Evolutionary conservation across 306 rosid genomes (phyloP).

Genomic region (Carpinus fangiana): DNA sequence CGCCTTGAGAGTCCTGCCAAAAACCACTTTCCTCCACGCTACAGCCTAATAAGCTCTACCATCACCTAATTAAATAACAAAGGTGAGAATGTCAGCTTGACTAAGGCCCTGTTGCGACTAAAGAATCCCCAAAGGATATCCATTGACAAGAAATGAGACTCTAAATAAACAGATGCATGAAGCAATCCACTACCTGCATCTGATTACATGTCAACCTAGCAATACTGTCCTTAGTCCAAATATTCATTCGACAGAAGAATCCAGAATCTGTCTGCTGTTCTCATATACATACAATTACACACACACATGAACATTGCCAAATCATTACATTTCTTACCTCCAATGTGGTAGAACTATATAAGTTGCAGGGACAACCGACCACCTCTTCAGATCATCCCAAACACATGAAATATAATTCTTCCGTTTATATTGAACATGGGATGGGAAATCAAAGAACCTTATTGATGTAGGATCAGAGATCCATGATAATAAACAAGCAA

Average conservation of each 20-base stretch:
- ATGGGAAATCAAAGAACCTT: not conserved
- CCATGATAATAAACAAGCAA: too few species aligned
- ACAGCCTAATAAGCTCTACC: not conserved
- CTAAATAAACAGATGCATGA: not conserved
- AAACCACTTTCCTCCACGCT: not conserved
- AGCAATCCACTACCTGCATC: not conserved
- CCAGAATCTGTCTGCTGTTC: not conserved
- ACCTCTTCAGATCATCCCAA: not conserved
- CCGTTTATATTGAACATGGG: not conserved
- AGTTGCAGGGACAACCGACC: not conserved
- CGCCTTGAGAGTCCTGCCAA: not conserved
- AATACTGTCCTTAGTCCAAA: not conserved
- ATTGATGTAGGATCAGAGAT: too few species aligned
- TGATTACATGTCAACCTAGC: not conserved
- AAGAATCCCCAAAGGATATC: not conserved
- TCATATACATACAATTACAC: too few species aligned
- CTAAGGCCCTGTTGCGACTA: not conserved
- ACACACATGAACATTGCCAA: too few species aligned
- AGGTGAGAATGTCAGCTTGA: not conserved
- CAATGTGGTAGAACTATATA: not conserved
- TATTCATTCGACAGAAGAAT: not conserved
- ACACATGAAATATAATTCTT: not conserved
- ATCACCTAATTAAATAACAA: not conserved
- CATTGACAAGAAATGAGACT: not conserved
- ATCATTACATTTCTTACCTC: not conserved